Evolutionary conservation across 805 yeast genomes (phyloP), one percentile per base, ranked within the genome.

Genomic region (Starmerella khaoyaiensis): DNA sequence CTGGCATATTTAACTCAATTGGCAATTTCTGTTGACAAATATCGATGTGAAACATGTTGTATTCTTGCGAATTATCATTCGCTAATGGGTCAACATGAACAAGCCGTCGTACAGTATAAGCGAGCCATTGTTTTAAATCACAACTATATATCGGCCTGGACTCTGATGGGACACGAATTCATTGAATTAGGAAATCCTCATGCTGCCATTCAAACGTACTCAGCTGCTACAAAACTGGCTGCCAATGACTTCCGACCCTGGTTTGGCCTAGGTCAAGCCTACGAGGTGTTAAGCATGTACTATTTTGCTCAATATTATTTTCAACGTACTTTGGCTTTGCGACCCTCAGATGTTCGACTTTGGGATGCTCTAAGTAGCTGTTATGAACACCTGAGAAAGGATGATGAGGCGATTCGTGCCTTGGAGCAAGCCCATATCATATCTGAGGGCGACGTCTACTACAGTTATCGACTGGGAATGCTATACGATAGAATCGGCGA

Each of bases 241-340:
- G 70, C 75, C 31, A 77, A 79, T 52, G 98, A 90, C 55, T 93
- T 80, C 56, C 65, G 94, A 35, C 97, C 97, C 0, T 90, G 98
- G 99, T 90, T 87, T 57, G 98, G 98, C 2, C 64, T 90, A 36
- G 99, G 98, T 0, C 97, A 90, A 59, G 97, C 97, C 1, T 90
- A 90, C 55, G 98, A 90, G 57, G 94, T 90, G 9, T 62, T 87
- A 39, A 96, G 87, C 49, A 87, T 87, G 95, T 90, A 82, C 54
- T 64, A 81, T 42, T 90, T 86, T 53, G 86, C 97, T 0, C 63
- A 86, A 29, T 87, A 83, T 57, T 90, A 90, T 56, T 90, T 83
- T 56, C 95, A 90, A 59, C 68, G 78, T 34, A 94, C 97, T 0
- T 78, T 94, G 36, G 71, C 84, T 10, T 63, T 90, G 47, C 84